Conservation (phyloP, 139 green algal genomes). For the Micractinium sp. region DNA sequence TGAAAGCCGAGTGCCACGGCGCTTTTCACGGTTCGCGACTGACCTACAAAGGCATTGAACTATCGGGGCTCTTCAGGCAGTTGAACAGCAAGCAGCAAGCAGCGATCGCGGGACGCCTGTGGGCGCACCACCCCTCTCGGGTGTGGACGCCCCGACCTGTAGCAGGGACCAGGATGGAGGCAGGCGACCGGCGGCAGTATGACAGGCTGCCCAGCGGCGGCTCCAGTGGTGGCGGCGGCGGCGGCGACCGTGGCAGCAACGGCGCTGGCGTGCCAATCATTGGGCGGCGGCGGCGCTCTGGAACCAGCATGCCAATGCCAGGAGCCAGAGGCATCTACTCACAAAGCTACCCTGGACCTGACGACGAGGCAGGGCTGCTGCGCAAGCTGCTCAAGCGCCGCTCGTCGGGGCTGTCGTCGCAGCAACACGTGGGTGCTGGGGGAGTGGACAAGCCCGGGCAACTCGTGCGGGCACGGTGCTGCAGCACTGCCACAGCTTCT, state of each 20-base stretch:
- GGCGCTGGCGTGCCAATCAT: too few relatives aligned
- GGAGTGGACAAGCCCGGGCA: too few relatives aligned
- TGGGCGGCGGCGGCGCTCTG: neutral
- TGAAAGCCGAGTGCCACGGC: too few relatives aligned
- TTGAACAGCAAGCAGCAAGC: too few relatives aligned
- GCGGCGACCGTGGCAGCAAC: neutral
- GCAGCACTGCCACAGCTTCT: neutral
- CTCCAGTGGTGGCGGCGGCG: neutral
- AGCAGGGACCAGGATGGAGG: neutral
- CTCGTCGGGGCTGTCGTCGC: neutral
- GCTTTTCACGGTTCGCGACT: too few relatives aligned
- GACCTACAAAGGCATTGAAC: too few relatives aligned
- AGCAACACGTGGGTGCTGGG: too few relatives aligned
- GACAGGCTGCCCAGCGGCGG: neutral
- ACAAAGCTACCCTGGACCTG: neutral
- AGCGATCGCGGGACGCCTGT: too few relatives aligned
- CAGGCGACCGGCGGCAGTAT: neutral
- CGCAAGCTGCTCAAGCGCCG: conserved; percentile 27
- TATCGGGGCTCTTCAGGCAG: too few relatives aligned
- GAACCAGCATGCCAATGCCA: neutral
- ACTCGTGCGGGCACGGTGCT: too few relatives aligned
- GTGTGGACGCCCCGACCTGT: too few relatives aligned
- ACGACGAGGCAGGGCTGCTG: conserved; percentile 20
- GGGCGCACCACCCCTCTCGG: too few relatives aligned
- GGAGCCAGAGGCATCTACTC: neutral